Base-by-base conservation (phyloP, 768 basidiomycete species). In the Podaxis sp. region DNA sequence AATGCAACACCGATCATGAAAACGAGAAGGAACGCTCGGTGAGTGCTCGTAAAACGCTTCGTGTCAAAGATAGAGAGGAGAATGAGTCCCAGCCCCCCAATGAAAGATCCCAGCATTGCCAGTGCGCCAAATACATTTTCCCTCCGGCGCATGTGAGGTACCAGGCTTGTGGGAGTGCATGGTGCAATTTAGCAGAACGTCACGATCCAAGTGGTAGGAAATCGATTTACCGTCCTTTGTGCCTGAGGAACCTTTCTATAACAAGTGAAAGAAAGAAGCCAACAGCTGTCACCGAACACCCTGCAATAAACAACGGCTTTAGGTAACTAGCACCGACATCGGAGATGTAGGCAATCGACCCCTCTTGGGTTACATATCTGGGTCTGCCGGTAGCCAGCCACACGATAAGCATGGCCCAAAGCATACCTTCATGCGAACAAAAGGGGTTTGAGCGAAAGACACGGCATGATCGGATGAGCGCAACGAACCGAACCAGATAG, bases 11-110 rank as follows among this genome's bases (percentile, higher is more conserved):
- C 90, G 38, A 88, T 50, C 54, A 91, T 85, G 72, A 91, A 93
- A 7, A 91, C 73, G 25, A 90, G 77, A 14, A 93, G 79, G 65
- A 90, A 91, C 10, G 73, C 63, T 16, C 84, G 70, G 68, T 93
- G 90, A 5, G 77, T 67, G 27, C 69, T 75, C 1, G 76, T 61
- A 70, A 82, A 77, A 2, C 80, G 79, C 61, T 78, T 77, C 0
- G 87, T 88, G 68, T 93, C 90, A 68, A 90, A 88, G 2, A 89
- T 74, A 4, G 89, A 85, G 1, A 93, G 79, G 1, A 90, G 74
- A 54, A 87, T 82, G 51, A 92, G 81, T 0, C 88, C 90, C 1
- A 66, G 61, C 44, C 84, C 88, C 16, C 88, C 89, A 32, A 89
- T 75, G 62, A 85, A 70, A 1, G 87, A 78, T 10, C 86, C 83